Evolutionary conservation across 495 filamentous ascomycete species (phyloP), one percentile per base, ranked within the genome.

Genomic region (Hypomontagnella monticulosa): DNA sequence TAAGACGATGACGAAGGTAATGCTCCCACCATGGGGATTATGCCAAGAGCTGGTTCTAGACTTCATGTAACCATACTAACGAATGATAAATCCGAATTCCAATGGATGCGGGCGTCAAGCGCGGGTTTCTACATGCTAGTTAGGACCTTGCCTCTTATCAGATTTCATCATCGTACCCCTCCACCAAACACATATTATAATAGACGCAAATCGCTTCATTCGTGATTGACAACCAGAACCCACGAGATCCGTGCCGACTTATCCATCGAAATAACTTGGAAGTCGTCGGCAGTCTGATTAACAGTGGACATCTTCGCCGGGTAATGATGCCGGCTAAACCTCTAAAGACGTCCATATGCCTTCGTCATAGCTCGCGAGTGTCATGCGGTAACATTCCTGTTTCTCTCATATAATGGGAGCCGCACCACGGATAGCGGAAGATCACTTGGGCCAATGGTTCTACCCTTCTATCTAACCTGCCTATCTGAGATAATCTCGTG

Each of bases 171-270:
- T n/a, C n/a, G n/a, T n/a, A n/a, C n/a, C n/a, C n/a, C n/a, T n/a
- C n/a, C n/a, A n/a, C n/a, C n/a, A n/a, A n/a, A n/a, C n/a, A n/a
- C n/a, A n/a, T n/a, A n/a, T 27, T 6, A 6, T 27, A 3, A 27
- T 27, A 3, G 23, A 27, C 23, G 23, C 23, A 27, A 6, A 27
- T n/a, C n/a, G n/a, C n/a, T n/a, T n/a, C n/a, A n/a, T 27, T 27
- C 23, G 23, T 27, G 23, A 27, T 27, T 27, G 23, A 27, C 23
- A 27, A 27, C 23, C 6, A 27, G 23, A 27, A 3, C 6, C 3
- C 2, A 9, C 73, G 84, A 30, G 77, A 75, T 15, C 43, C 44
- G 15, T 58, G 44, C 18, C 49, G 43, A 54, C 23, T 59, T 59
- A 30, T 54, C 62, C 55, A 59, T 65, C 14, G 27, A 42, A 42